Evolutionary conservation across 352 stramenopile genomes (phyloP).

Genomic region (Globisporangium orthogonon): DNA sequence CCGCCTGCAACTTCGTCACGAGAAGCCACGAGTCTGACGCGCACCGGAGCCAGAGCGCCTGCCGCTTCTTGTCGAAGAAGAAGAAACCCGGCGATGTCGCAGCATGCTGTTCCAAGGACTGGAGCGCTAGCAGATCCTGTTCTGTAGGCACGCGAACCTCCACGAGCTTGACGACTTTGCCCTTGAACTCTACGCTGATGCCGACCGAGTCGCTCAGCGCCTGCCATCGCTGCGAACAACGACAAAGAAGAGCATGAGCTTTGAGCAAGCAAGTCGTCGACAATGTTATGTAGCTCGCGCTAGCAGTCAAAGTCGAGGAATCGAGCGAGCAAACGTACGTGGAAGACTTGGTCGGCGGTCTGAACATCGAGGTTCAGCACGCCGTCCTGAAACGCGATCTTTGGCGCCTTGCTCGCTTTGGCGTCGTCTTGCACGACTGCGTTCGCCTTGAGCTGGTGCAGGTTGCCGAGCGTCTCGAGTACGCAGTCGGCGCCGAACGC

Average conservation of each 20-base stretch:
- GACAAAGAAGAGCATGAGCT: too few species aligned
- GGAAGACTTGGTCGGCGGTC: slow-evolving; percentile 43
- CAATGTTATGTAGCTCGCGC: too few species aligned
- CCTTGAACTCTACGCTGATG: slow-evolving; percentile 53
- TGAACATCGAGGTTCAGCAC: slow-evolving; percentile 41
- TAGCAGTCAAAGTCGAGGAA: too few species aligned
- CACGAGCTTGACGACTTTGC: slow-evolving; percentile 65
- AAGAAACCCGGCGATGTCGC: slow-evolving; percentile 28
- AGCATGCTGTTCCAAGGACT: background rate
- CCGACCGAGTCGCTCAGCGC: slow-evolving; percentile 72
- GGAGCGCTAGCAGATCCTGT: slow-evolving; percentile 22
- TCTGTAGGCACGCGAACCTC: slow-evolving; percentile 37
- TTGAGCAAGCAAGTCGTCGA: background rate
- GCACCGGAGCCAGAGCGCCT: slow-evolving; percentile 70
- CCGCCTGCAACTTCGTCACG: slow-evolving; percentile 62
- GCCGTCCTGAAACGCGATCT: slow-evolving; percentile 56
- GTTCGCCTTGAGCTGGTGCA: slow-evolving; percentile 35
- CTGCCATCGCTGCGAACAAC: slow-evolving; percentile 48
- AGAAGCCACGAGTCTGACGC: slow-evolving; percentile 48
- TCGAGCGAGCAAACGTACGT: slow-evolving; percentile 23
- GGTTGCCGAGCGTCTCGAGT: slow-evolving; percentile 51
- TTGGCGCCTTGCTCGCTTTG: slow-evolving; percentile 52
- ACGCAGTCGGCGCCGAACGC: slow-evolving; percentile 54
- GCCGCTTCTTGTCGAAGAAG: slow-evolving; percentile 70
- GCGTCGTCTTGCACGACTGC: slow-evolving; percentile 52